A percentile compares a stretch with the other conserved stretches of the same genome.
Conservation (phyloP, 1,284 basidiomycete genomes). For the Marasmius tenuissimus region DNA sequence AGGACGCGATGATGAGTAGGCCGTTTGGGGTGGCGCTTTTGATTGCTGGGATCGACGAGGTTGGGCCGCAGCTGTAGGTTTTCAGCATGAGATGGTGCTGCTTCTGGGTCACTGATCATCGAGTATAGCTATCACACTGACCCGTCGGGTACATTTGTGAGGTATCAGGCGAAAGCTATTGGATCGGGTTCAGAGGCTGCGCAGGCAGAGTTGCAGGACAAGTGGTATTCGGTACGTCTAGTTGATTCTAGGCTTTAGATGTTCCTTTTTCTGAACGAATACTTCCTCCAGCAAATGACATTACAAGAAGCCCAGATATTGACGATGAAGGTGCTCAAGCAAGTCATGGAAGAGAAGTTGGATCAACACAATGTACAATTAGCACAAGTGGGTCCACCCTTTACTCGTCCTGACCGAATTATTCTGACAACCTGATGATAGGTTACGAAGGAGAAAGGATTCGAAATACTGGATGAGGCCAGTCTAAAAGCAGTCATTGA, state of each 20-base stretch:
- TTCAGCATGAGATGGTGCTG: not conserved
- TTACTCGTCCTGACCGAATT: not conserved
- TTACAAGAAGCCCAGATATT: conserved; percentile 87
- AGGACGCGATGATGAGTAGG: conserved; percentile 98
- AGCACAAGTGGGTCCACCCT: conserved; percentile 67
- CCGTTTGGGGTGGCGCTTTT: conserved; percentile 98
- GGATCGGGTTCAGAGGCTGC: conserved; percentile 98
- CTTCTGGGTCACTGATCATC: conserved; percentile 5
- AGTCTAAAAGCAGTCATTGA: conserved; percentile 12
- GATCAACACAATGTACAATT: conserved; percentile 98
- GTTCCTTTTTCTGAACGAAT: conserved; percentile 5
- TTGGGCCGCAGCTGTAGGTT: conserved; percentile 89
- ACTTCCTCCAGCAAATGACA: conserved; percentile 82
- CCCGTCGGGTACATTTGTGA: conserved; percentile 97
- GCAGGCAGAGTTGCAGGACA: conserved; percentile 95
- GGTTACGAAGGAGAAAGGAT: conserved; percentile 13
- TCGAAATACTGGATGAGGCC: conserved; percentile 13
- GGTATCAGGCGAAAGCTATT: conserved; percentile 98
- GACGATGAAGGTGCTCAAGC: conserved; percentile 90
- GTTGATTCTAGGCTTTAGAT: not conserved
- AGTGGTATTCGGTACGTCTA: conserved; percentile 87
- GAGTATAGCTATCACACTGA: conserved; percentile 88
- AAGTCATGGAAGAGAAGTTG: conserved; percentile 99
- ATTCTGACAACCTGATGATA: not conserved
- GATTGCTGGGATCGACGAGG: conserved; percentile 96